Evolutionary conservation across 1,139 yeast species (phyloP), one percentile per base, ranked within the genome.

Genomic region (Meyerozyma smithsonii): DNA sequence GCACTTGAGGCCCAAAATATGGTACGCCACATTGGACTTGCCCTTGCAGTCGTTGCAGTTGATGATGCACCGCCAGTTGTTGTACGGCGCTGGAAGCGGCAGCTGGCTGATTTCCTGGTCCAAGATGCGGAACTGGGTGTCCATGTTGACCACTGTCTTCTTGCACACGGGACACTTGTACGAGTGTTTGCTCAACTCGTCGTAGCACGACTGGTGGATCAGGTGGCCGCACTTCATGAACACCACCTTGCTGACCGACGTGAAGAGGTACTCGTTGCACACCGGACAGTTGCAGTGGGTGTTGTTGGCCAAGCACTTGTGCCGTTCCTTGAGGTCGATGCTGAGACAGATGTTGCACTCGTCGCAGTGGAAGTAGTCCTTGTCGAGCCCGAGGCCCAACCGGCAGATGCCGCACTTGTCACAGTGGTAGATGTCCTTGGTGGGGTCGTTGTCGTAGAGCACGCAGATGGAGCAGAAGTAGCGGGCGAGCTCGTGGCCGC

Each of bases 171-270:
- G 97, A 59, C 97, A 90, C 57, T 86, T 86, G 67, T 87, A 89
- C 16, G 87, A 79, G 55, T 85, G 88, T 49, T 80, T 75, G 15
- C 88, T 78, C 57, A 85, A 80, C 49, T 86, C 92, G 44, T 81
- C 81, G 56, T 81, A 89, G 58, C 97, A 90, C 25, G 63, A 58
- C 56, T 88, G 89, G 62, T 90, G 97, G 45, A 90, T 89, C 37
- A 95, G 87, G 62, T 90, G 97, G 4, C 97, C 97, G 61, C 97
- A 90, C 38, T 79, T 76, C 96, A 90, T 88, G 59, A 89, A 88
- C 14, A 88, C 95, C 32, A 89, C 95, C 21, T 89, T 84, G 52
- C 72, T 76, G 4, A 85, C 80, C n/a, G 94, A 83, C 5, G 89
- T 84, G 58, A 90, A 90, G 76, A 90, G 77, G 58, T 83, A 89